Conservation (phyloP, 2,329 filamentous ascomycete genomes). For the Chaetomium globosum region DNA sequence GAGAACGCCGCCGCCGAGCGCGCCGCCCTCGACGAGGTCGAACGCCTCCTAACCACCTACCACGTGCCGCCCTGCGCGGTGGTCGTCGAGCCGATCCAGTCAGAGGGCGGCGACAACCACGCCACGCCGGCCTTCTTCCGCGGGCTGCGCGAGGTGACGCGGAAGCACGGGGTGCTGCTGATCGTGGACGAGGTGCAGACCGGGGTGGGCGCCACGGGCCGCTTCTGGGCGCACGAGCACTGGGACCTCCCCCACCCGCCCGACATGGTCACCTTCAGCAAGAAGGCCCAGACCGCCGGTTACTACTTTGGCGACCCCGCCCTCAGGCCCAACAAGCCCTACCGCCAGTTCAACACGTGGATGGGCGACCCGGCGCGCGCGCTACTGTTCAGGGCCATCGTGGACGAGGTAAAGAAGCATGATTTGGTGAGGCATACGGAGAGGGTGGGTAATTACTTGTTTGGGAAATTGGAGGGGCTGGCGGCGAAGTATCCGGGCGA, state of each 20-base stretch:
- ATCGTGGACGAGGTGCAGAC: conserved; percentile 96
- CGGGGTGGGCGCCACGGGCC: conserved; percentile 86
- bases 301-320: conserved; percentile 86
- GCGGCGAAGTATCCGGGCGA: conserved; percentile 71
- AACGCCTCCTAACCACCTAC: conserved; percentile 77
- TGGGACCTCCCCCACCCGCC: conserved; percentile 79
- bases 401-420: conserved; percentile 75
- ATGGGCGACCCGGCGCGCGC: conserved; percentile 89
- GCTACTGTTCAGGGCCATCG: conserved; percentile 82
- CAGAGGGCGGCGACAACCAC: conserved; percentile 93
- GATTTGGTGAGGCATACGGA: conserved; percentile 81
- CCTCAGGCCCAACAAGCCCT: conserved; percentile 86
- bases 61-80: conserved; percentile 79
- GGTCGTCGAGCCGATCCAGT: conserved; percentile 88
- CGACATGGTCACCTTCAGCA: conserved; percentile 93
- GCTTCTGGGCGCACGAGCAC: conserved; percentile 97
- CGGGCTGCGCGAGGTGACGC: conserved; percentile 76
- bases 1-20: conserved; percentile 84
- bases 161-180: conserved; percentile 75
- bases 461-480: conserved; percentile 66
- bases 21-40: conserved; percentile 78
- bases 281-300: conserved; percentile 91
- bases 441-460: conserved; percentile 77
- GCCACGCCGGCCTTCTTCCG: conserved; percentile 85
- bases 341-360: conserved; percentile 97